Conservation (phyloP, 73 alveolate genomes). For the Tetrahymena thermophila region DNA sequence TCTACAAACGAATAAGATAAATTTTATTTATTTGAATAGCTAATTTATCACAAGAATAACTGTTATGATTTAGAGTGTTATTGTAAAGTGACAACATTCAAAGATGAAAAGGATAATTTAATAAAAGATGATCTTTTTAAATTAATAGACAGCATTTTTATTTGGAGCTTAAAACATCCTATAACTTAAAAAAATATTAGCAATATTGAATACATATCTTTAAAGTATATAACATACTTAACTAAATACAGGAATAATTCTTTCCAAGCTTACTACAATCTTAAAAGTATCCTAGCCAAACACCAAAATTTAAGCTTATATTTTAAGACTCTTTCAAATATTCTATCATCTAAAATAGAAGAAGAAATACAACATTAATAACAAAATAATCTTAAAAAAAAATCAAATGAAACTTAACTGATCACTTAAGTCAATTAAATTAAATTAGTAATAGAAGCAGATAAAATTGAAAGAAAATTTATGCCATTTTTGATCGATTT, state of each 20-base stretch:
- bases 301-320: not conserved
- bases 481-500: not conserved
- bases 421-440: not conserved
- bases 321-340: not conserved
- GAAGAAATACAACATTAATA: not conserved
- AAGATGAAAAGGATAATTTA: not conserved
- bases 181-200: not conserved
- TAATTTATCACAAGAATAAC: not conserved
- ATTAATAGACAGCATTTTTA: not conserved
- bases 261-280: not conserved
- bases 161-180: not conserved
- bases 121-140: not conserved
- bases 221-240: not conserved
- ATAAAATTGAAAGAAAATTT: not conserved
- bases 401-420: not conserved
- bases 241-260: not conserved
- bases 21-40: not conserved
- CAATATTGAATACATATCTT: not conserved
- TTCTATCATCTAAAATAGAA: not conserved
- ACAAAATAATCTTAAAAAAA: not conserved
- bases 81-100: not conserved
- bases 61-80: not conserved
- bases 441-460: not conserved
- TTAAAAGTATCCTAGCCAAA: not conserved
- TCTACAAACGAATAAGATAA: not conserved